Percentiles rank a stretch among this genome's conserved stretches.
Conservation (phyloP, 1,139 yeast genomes). For the Pichia sp. region DNA sequence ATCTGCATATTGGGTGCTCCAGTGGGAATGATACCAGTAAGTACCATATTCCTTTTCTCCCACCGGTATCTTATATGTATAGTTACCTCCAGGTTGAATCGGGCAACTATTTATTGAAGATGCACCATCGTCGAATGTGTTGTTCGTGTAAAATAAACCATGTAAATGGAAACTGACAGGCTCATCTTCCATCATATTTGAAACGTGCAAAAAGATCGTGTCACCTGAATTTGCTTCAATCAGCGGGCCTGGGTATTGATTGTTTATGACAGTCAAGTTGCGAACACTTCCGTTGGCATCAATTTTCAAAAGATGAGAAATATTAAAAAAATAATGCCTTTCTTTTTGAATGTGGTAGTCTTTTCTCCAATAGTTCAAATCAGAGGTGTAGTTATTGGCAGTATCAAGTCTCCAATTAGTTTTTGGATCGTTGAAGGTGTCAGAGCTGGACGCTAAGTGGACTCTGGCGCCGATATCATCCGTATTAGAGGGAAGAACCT, state of each 20-base stretch:
- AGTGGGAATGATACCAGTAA: constrained; percentile 52
- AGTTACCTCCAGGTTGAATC: constrained; percentile 37
- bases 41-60: constrained; percentile 41
- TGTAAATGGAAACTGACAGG: constrained; percentile 46
- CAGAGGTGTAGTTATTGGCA: constrained; percentile 18
- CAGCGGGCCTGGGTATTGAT: constrained; percentile 38
- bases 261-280: constrained; percentile 38
- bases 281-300: constrained; percentile 22
- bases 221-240: constrained; percentile 39
- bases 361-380: constrained; percentile 17
- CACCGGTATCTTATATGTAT: constrained; percentile 39
- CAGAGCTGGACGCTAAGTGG: too few relatives aligned
- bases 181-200: constrained; percentile 28
- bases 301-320: constrained; percentile 12
- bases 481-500: too few relatives aligned
- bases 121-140: constrained; percentile 44
- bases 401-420: constrained; percentile 19
- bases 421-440: neutral
- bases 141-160: constrained; percentile 41
- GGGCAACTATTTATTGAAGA: constrained; percentile 42
- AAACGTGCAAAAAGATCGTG: constrained; percentile 33
- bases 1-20: constrained; percentile 46
- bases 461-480: too few relatives aligned
- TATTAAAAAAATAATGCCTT: constrained; percentile 20
- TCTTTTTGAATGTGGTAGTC: constrained; percentile 14